Evolutionary conservation across 768 basidiomycete genomes (phyloP).

Genomic region (Hortiboletus flavorubellus): DNA sequence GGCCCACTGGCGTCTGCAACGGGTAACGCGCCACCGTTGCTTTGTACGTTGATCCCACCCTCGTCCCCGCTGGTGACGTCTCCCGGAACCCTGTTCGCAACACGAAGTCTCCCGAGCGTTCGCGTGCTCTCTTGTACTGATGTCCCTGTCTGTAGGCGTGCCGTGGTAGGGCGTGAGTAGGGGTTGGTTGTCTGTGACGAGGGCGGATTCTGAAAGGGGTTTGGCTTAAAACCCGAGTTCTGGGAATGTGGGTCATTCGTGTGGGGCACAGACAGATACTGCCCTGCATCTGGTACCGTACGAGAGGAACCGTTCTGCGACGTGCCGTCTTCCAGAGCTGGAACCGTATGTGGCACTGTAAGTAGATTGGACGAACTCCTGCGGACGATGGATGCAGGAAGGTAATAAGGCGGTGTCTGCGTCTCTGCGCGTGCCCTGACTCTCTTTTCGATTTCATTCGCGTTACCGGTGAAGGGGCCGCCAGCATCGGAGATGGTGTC

Average conservation of each 20-base stretch:
- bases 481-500: slow-evolving; percentile 3
- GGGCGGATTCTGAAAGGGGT: not conserved
- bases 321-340: not conserved
- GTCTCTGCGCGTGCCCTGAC: slow-evolving; percentile 3
- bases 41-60: slow-evolving; percentile 21
- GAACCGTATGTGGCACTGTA: slow-evolving; percentile 14
- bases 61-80: slow-evolving; percentile 39
- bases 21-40: not conserved
- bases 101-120: slow-evolving; percentile 44
- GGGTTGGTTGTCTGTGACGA: slow-evolving; percentile 5
- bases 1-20: not conserved
- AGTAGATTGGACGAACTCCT: slow-evolving; percentile 19
- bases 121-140: slow-evolving; percentile 31
- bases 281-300: not conserved
- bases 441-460: slow-evolving; percentile 2
- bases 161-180: slow-evolving; percentile 11
- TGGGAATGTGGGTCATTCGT: slow-evolving; percentile 1
- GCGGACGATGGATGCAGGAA: slow-evolving; percentile 23
- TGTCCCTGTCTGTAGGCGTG: slow-evolving; percentile 13
- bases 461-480: not conserved
- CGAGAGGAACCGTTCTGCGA: slow-evolving; percentile 4
- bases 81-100: slow-evolving; percentile 48
- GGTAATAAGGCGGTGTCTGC: slow-evolving; percentile 21
- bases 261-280: not conserved
- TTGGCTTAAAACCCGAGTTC: slow-evolving; percentile 5